These are phyloP conservation scores for Coemansia sp. DNA, from an alignment of 192 early-diverging fungal genomes.

Conservation along the genomic window DNA sequence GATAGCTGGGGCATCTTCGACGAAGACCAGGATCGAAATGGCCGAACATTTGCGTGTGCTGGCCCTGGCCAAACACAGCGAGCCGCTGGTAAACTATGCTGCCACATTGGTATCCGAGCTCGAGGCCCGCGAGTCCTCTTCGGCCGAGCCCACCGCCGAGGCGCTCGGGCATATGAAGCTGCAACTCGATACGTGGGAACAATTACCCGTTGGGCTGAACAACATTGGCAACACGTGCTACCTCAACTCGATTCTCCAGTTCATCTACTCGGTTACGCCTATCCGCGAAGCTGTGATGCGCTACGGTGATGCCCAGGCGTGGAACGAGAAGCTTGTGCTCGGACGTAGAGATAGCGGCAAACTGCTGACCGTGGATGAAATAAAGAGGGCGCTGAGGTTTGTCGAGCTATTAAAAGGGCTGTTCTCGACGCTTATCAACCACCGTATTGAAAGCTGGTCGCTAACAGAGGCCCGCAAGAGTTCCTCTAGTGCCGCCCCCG, in stretches of 20 bases:
- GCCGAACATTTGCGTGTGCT: conserved; percentile 25
- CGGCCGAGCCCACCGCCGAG: conserved; percentile 10
- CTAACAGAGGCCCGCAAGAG: conserved; percentile 26
- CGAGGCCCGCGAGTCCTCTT: conserved; percentile 11
- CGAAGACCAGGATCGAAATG: conserved; percentile 37
- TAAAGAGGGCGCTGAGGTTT: conserved; percentile 38
- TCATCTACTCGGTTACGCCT: conserved; percentile 65
- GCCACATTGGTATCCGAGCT: conserved; percentile 15
- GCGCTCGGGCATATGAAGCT: background rate
- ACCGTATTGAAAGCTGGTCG: conserved; percentile 30
- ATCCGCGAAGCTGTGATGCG: conserved; percentile 63
- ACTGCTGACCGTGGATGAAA: conserved; percentile 18
- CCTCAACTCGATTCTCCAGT: conserved; percentile 81
- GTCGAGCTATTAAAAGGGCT: conserved; percentile 56
- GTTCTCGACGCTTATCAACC: conserved; percentile 50
- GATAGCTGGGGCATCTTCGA: conserved; percentile 16
- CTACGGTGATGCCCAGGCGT: conserved; percentile 36
- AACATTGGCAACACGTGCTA: conserved; percentile 93
- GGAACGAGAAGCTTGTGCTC: conserved; percentile 38
- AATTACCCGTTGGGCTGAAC: conserved; percentile 68
- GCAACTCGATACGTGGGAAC: conserved; percentile 29
- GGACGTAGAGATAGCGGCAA: conserved; percentile 43
- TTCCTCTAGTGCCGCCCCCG: conserved; percentile 9
- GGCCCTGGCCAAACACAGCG: conserved; percentile 25
- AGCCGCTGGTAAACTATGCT: conserved; percentile 28